These are phyloP conservation scores for Calonectria leucothoes DNA, from an alignment of 2,329 filamentous ascomycete species.

Conservation along the genomic window DNA sequence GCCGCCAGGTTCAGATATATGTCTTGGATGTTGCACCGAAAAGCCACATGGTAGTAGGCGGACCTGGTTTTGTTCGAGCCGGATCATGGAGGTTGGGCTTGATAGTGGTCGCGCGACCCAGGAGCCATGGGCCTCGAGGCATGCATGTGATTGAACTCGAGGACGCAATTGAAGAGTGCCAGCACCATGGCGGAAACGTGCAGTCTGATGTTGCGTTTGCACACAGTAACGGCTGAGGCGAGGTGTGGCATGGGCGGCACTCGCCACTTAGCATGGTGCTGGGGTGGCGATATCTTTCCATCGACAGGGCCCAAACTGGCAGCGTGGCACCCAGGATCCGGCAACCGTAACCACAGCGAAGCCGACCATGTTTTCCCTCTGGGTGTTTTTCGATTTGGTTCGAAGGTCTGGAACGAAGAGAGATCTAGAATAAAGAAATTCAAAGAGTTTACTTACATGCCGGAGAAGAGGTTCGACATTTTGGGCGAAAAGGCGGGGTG, in stretches of 20 bases:
- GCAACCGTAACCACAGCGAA: neutral
- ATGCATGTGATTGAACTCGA: neutral
- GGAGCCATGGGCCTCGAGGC: constrained; percentile 7
- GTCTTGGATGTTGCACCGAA: constrained; percentile 34
- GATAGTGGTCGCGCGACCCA: constrained; percentile 27
- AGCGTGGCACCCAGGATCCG: neutral
- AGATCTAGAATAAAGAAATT: constrained; percentile 4
- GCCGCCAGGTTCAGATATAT: constrained; percentile 23
- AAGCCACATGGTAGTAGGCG: constrained; percentile 33
- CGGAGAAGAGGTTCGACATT: constrained; percentile 72
- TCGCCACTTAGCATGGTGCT: neutral
- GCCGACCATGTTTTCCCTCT: neutral
- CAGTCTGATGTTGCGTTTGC: neutral
- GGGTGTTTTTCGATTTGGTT: neutral
- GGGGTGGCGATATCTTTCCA: constrained; percentile 9
- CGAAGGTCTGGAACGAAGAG: neutral
- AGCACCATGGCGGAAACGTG: constrained; percentile 7
- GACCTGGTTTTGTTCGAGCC: constrained; percentile 19
- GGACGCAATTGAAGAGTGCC: constrained; percentile 8
- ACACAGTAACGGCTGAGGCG: neutral
- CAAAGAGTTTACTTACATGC: constrained; percentile 64
- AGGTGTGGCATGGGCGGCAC: constrained; percentile 1
- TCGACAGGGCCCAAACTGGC: neutral
- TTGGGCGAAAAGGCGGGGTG: constrained; percentile 43
- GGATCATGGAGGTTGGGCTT: constrained; percentile 1